phyloP scores from a whole-genome alignment of 1,284 basidiomycete genomes.

The Tilletia setariae region DNA sequence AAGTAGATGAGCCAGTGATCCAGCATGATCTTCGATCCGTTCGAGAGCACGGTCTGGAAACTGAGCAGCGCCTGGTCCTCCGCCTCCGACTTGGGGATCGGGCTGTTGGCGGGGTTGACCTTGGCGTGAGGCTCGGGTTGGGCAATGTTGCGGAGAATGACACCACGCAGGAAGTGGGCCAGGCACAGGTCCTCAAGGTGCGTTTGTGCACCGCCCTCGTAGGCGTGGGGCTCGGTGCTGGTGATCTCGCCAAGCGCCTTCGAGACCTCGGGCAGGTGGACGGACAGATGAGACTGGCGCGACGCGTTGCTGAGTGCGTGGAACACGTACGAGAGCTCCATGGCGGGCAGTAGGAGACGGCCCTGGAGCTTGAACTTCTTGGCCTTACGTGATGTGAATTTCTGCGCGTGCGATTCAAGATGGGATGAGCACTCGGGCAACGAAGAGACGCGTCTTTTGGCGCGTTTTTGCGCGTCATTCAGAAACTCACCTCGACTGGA shows the following conservation, averaged over 20 bases:
- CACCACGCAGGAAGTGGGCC: slow-evolving; percentile 50
- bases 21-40: slow-evolving; percentile 34
- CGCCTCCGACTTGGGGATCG: slow-evolving; percentile 41
- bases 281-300: slow-evolving; percentile 32
- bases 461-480: too few relatives aligned
- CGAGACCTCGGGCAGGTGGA: slow-evolving; percentile 38
- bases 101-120: slow-evolving; percentile 29
- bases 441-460: neutral
- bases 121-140: slow-evolving; percentile 48
- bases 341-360: slow-evolving; percentile 42
- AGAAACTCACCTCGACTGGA: slow-evolving; percentile 41
- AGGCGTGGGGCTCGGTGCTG: slow-evolving; percentile 30
- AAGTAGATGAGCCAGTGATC: slow-evolving; percentile 54
- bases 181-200: slow-evolving; percentile 50
- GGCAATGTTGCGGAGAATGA: slow-evolving; percentile 50
- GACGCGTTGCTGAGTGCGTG: slow-evolving; percentile 52
- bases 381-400: slow-evolving; percentile 49
- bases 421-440: neutral
- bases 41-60: slow-evolving; percentile 40
- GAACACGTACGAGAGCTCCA: slow-evolving; percentile 52
- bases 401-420: slow-evolving; percentile 21
- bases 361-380: slow-evolving; percentile 46
- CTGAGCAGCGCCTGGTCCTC: slow-evolving; percentile 41
- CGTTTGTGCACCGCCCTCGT: slow-evolving; percentile 29
- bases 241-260: slow-evolving; percentile 38